Conservation (phyloP, 2,329 filamentous ascomycete species). For the Trichoderma sp. region DNA sequence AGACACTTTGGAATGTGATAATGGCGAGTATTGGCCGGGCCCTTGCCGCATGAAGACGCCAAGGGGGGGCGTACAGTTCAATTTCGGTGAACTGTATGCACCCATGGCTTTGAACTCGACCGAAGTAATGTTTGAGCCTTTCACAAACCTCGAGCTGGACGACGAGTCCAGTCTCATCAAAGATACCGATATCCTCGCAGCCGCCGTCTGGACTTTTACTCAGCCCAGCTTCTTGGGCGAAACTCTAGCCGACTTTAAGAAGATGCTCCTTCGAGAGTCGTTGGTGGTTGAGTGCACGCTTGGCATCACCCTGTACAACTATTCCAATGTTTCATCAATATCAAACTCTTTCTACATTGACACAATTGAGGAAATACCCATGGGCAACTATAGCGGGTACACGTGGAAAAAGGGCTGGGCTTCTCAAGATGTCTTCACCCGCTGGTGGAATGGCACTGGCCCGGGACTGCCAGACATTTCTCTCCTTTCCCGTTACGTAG, state of each 20-base stretch:
- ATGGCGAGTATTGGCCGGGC: too few relatives aligned
- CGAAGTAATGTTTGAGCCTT: background rate
- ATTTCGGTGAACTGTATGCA: background rate
- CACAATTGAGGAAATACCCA: background rate
- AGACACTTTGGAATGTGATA: background rate
- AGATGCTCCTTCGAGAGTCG: background rate
- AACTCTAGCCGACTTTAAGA: background rate
- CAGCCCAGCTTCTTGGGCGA: too few relatives aligned
- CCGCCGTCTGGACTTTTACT: background rate
- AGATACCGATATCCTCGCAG: background rate
- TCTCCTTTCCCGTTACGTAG: background rate
- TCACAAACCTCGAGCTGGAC: background rate
- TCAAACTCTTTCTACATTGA: background rate
- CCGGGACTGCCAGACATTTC: background rate
- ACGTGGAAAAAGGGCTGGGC: too few relatives aligned
- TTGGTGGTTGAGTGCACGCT: background rate
- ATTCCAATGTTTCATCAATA: background rate
- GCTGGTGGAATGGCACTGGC: background rate
- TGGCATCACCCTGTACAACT: background rate
- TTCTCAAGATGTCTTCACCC: too few relatives aligned
- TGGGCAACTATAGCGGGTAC: background rate
- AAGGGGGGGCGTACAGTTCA: background rate
- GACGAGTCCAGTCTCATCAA: background rate
- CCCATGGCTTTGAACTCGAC: too few relatives aligned
- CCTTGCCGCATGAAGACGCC: background rate